Percentiles rank a stretch among this genome's conserved stretches.
Conservation (phyloP, 768 basidiomycete genomes). For the Podaxis pistillaris region DNA sequence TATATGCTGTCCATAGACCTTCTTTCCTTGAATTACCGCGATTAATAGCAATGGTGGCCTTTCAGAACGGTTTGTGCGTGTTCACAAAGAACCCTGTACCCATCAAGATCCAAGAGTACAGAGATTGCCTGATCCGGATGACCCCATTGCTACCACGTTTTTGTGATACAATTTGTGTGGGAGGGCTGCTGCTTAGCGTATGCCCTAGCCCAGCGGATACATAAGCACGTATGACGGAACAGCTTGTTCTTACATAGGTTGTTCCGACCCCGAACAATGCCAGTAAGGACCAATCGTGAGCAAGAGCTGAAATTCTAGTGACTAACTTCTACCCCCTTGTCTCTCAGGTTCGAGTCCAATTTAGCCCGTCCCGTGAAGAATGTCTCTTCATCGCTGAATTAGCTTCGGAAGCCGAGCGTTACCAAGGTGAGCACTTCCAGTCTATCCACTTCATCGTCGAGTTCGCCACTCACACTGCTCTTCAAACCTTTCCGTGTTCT, state of each 20-base stretch:
- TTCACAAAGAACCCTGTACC: conserved; percentile 12
- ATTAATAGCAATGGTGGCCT: background rate
- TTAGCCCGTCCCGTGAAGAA: conserved; percentile 31
- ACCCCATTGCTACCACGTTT: conserved; percentile 14
- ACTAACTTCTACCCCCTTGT: background rate
- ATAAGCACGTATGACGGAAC: conserved; percentile 10
- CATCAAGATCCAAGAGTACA: background rate
- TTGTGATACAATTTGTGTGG: conserved; percentile 6
- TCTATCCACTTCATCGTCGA: background rate
- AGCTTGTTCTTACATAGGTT: background rate
- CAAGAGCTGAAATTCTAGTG: background rate
- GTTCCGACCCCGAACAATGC: conserved; percentile 15
- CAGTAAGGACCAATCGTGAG: conserved; percentile 13
- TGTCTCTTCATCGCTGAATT: conserved; percentile 71
- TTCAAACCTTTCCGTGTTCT: background rate
- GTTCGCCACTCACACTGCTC: background rate
- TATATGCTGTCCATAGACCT: background rate
- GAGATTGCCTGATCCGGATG: background rate
- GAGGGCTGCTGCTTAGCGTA: background rate
- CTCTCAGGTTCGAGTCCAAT: conserved; percentile 8
- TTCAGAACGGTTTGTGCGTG: conserved; percentile 8
- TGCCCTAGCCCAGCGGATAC: conserved; percentile 14
- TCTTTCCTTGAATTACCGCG: background rate
- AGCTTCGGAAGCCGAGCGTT: conserved; percentile 86
- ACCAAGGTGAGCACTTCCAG: conserved; percentile 59